Base-by-base conservation (phyloP, 169 alveolate species). In the Theileria orientalis region DNA sequence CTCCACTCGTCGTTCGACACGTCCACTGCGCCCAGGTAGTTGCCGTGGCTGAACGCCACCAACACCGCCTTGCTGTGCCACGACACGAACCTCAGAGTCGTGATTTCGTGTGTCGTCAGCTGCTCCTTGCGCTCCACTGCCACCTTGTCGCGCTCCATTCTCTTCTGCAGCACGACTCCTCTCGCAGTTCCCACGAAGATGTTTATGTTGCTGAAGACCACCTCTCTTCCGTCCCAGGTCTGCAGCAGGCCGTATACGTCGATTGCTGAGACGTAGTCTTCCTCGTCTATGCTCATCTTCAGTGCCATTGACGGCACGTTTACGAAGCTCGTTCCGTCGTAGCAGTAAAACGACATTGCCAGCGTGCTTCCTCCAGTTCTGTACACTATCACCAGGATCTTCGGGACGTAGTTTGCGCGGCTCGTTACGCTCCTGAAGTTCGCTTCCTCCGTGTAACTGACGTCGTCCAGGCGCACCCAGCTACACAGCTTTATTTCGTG, bases 331-430 rank as follows among this genome's bases (percentile, higher is more conserved):
- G 32, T 14, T 11, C 19, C 33, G 29, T 61, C 70, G 42, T 71
- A 79, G 41, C 1, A 40, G 67, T 79, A 79, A 25, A 79, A 67
- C 25, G 74, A 67, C 9, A 67, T 59, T 1, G 54, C 78, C 7
- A 51, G 23, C 32, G 30, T 16, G 25, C 13, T 35, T 3, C 9
- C 8, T 7, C 29, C 71, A 46, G 61, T 49, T 25, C 32, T 8
- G 32, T 51, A 49, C 42, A 46, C 46, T 16, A 67, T 51, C 16
- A 49, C 75, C 37, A 67, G 52, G n/a, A 67, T 32, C 47, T 61
- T 61, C 32, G 51, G 70, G 3, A 40, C 70, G 32, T 42, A 61
- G 25, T 27, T 29, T 21, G 16, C 25, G 2, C 70, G 1, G 23
- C 54, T 61, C 33, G 63, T 25, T 25, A 54, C n/a, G 41, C 54